Percentiles rank a stretch among this genome's conserved stretches.
phyloP scores from a whole-genome alignment of 192 early-diverging fungal species.

The Backusella liffmaniae region DNA sequence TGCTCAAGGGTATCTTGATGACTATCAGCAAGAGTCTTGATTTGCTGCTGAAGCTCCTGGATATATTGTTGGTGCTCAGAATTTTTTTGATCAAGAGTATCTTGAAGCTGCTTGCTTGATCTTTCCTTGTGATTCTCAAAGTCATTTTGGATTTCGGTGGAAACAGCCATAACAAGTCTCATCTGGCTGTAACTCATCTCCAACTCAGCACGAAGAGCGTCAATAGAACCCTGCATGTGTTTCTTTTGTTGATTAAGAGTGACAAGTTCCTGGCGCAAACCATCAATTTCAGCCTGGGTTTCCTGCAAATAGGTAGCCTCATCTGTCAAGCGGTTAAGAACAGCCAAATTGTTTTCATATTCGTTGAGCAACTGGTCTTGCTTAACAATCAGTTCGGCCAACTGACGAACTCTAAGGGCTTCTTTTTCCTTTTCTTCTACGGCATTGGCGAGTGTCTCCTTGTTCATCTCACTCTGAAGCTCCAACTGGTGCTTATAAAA shows the following conservation, averaged over 20 bases:
- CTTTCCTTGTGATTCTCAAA: background rate
- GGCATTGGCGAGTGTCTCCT: background rate
- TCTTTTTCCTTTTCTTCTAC: slow-evolving; percentile 10
- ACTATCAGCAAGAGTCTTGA: background rate
- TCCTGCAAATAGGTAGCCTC: slow-evolving; percentile 11
- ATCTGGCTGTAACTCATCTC: slow-evolving; percentile 22
- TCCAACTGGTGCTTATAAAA: slow-evolving; percentile 10
- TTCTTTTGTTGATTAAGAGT: background rate
- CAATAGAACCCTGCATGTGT: slow-evolving; percentile 7
- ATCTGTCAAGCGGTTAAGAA: background rate
- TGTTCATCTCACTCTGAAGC: background rate
- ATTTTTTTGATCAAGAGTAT: background rate
- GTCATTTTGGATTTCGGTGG: slow-evolving; percentile 28
- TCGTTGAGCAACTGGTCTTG: slow-evolving; percentile 19
- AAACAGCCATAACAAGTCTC: slow-evolving; percentile 24
- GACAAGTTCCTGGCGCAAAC: background rate
- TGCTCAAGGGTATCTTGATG: background rate
- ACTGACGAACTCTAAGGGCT: slow-evolving; percentile 7
- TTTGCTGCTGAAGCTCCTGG: background rate
- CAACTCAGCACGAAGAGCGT: slow-evolving; percentile 4
- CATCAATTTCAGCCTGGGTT: background rate
- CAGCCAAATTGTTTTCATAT: slow-evolving; percentile 10
- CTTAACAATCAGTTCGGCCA: slow-evolving; percentile 8
- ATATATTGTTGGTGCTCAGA: background rate
- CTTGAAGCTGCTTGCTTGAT: background rate